phyloP scores from a whole-genome alignment of 192 early-diverging fungal genomes.

The Coemansia sp. region DNA sequence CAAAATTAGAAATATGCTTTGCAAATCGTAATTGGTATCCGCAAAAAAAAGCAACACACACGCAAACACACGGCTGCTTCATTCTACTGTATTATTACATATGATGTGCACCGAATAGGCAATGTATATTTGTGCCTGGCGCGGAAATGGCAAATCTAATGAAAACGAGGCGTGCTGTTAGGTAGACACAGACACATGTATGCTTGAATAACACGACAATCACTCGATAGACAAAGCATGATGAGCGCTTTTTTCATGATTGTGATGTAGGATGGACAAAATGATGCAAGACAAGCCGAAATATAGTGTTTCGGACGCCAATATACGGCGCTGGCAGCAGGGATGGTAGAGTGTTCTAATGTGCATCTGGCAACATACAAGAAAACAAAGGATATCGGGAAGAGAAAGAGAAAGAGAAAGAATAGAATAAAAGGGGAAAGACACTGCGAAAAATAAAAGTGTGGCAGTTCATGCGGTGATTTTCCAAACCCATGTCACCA shows the following conservation, averaged over 20 bases:
- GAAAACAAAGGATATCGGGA: background rate
- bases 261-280: background rate
- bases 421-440: background rate
- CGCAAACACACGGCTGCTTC: background rate
- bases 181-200: background rate
- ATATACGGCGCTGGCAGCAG: background rate
- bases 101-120: background rate
- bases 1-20: constrained; percentile 3
- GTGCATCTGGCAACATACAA: background rate
- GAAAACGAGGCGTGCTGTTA: background rate
- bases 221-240: background rate
- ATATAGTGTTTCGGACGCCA: background rate
- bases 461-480: background rate
- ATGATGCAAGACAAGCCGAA: background rate
- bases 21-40: constrained; percentile 1
- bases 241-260: background rate
- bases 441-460: background rate
- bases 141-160: background rate
- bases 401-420: background rate
- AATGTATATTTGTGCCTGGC: background rate
- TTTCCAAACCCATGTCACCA: background rate
- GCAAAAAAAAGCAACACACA: background rate
- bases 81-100: background rate
- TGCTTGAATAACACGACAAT: background rate
- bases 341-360: background rate